Conservation (phyloP, 306 rosid genomes). For the Inga laurina region DNA sequence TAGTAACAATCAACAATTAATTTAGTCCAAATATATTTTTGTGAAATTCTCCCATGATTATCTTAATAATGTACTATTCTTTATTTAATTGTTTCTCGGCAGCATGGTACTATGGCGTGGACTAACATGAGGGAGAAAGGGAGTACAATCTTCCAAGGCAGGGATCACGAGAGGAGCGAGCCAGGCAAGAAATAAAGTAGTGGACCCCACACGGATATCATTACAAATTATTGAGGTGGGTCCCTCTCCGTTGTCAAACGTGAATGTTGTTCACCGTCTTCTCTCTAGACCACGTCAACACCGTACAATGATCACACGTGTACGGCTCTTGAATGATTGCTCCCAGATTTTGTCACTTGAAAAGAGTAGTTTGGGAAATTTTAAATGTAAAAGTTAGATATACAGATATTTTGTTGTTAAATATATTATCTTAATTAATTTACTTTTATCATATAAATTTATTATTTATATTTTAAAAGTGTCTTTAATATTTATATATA, state of each 20-base stretch:
- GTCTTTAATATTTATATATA: too few species aligned
- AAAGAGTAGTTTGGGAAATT: too few species aligned
- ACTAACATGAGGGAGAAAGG: not conserved
- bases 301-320: slow-evolving; percentile 5
- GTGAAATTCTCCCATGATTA: too few species aligned
- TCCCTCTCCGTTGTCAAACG: not conserved
- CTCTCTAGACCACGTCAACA: not conserved
- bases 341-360: not conserved
- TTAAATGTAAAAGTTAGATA: too few species aligned
- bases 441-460: too few species aligned
- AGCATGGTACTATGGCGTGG: not conserved
- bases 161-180: slow-evolving; percentile 8
- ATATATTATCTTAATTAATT: too few species aligned
- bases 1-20: too few species aligned
- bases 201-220: not conserved
- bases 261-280: slow-evolving; percentile 5
- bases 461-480: too few species aligned
- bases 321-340: not conserved
- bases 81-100: too few species aligned
- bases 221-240: not conserved
- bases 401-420: too few species aligned
- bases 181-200: not conserved
- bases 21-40: too few species aligned
- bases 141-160: not conserved
- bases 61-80: too few species aligned